Conservation (phyloP, 2,329 filamentous ascomycete genomes). For the Teratosphaeriaceae sp. region DNA sequence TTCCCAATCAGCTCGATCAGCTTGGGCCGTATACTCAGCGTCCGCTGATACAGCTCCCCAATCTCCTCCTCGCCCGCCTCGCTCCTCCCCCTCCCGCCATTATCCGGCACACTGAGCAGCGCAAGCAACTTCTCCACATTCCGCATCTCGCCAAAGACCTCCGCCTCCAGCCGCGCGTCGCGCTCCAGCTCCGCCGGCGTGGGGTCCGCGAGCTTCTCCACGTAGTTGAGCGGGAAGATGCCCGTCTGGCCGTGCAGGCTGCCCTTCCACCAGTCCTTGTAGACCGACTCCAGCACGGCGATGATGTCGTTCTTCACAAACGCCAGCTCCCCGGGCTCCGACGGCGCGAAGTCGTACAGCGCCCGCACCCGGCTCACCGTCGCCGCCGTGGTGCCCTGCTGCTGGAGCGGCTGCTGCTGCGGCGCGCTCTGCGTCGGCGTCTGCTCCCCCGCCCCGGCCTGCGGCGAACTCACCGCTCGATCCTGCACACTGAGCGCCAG, state of each 20-base stretch:
- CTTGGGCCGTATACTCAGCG: conserved; percentile 88
- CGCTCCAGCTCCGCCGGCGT: conserved; percentile 90
- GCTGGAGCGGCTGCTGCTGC: conserved; percentile 28
- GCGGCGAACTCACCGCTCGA: conserved; percentile 45
- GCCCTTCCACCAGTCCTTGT: conserved; percentile 99
- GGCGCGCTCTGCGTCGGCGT: conserved; percentile 12
- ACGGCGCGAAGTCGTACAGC: conserved; percentile 89
- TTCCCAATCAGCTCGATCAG: conserved; percentile 97
- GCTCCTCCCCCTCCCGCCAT: conserved; percentile 67
- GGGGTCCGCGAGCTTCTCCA: conserved; percentile 93
- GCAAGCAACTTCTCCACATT: conserved; percentile 80
- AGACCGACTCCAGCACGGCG: conserved; percentile 93
- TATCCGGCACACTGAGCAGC: conserved; percentile 71
- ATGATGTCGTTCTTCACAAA: conserved; percentile 98
- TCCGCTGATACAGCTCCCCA: conserved; percentile 82
- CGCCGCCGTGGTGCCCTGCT: conserved; percentile 80
- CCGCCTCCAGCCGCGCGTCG: conserved; percentile 90
- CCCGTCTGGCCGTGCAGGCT: conserved; percentile 90
- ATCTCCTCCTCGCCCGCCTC: conserved; percentile 75
- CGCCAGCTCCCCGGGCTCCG: conserved; percentile 87
- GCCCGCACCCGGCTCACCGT: conserved; percentile 93
- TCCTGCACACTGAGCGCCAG: conserved; percentile 85
- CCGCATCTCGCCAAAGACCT: conserved; percentile 70
- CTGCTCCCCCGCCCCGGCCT: conserved; percentile 14
- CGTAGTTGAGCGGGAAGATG: conserved; percentile 97